A percentile compares a stretch with the other conserved stretches of the same genome.
phyloP scores from a whole-genome alignment of 106 monocot species.

The Posidonia australis region DNA sequence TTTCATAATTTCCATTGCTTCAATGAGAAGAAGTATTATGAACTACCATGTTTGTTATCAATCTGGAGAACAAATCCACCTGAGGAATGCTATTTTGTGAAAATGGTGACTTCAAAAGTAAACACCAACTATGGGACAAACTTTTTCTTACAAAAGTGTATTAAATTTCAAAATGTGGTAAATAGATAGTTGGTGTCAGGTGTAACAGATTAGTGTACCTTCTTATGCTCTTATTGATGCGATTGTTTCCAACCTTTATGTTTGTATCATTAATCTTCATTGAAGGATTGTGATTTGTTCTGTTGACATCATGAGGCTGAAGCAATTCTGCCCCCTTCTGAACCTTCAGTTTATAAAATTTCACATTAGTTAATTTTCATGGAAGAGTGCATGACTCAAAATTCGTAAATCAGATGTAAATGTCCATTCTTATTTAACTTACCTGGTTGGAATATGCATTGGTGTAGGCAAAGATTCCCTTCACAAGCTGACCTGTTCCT shows the following conservation, averaged over 20 bases:
- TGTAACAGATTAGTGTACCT: constrained; percentile 12
- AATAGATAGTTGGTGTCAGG: too few species aligned
- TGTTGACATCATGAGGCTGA: constrained; percentile 15
- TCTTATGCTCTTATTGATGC: constrained; percentile 50
- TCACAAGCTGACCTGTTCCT: constrained; percentile 78
- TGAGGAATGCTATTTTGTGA: too few species aligned
- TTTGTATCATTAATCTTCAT: too few species aligned
- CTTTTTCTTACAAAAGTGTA: too few species aligned
- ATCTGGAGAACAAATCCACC: too few species aligned
- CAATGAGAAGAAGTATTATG: too few species aligned
- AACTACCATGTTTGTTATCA: too few species aligned
- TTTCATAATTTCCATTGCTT: too few species aligned
- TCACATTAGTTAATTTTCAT: neutral
- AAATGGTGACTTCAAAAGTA: too few species aligned
- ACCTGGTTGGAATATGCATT: constrained; percentile 60
- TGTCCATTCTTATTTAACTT: neutral
- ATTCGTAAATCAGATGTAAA: neutral
- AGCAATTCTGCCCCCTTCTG: constrained; percentile 67
- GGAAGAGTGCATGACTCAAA: neutral
- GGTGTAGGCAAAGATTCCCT: constrained; percentile 69
- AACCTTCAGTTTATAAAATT: constrained; percentile 28
- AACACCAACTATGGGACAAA: too few species aligned
- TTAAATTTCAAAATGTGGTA: too few species aligned
- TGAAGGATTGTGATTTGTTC: too few species aligned
- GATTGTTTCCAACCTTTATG: constrained; percentile 23